Base-by-base conservation (phyloP, 305 asterid genomes). In the Fraxinus greggii region DNA sequence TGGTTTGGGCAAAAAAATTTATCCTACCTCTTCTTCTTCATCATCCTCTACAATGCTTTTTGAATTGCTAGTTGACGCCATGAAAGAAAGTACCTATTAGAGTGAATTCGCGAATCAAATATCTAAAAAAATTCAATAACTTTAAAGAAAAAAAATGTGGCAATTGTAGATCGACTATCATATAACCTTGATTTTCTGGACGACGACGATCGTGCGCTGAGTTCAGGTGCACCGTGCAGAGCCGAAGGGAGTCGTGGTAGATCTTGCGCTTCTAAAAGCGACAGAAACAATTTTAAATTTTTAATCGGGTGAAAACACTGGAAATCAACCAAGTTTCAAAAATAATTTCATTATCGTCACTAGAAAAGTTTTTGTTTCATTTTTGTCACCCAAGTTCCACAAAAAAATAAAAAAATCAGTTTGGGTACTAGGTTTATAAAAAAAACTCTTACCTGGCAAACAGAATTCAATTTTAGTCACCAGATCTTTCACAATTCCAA, bases 11-110 rank as follows among this genome's bases (percentile, higher is more conserved):
- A 10, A 81, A 69, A 56, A 69, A 36, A 29, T 5, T 42, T 75
- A 75, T 67, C 81, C 78, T 78, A 85, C 92, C 87, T 83, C 86
- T 81, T 86, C 87, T 63, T 89, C 89, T 40, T 87, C 89, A 0
- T 79, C 86, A 12, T 83, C 92, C 85, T 74, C 88, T 24, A 61
- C n/a, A 77, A 81, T 29, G 77, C 83, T 56, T 82, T 83, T 84
- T 17, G 90, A 83, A 24, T 74, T 81, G 86, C 86, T 80, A 13
- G 79, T 79, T 24, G 90, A 87, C 65, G 85, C 83, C 90, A 89
- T 87, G 35, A 28, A 78, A 82, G n/a, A 3, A 63, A 63, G 72
- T 63, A 26, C 72, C 72, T 23, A 31, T 6, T 56, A n/a, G 10
- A 56, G 67, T 17, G 3, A 54, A n/a, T 56, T 56, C 67, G 28